A percentile compares a stretch with the other conserved stretches of the same genome.
These are phyloP conservation scores for Phytophthora pini DNA, from an alignment of 352 stramenopile species.

Conservation along the genomic window DNA sequence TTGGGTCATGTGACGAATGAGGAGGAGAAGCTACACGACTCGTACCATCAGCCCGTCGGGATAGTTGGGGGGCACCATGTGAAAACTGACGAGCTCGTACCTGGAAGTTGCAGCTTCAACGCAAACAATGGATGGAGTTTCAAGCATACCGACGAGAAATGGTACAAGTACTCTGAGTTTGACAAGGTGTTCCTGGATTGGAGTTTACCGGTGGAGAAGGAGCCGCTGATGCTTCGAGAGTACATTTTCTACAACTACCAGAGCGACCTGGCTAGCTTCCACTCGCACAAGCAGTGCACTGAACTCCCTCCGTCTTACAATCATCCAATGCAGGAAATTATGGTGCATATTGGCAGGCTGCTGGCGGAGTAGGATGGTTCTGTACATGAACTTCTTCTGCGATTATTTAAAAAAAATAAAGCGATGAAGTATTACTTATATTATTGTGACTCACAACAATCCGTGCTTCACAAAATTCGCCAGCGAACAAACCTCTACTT, in stretches of 20 bases:
- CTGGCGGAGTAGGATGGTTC: too few species aligned
- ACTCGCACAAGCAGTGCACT: too few species aligned
- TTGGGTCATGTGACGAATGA: not conserved
- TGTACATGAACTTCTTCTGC: too few species aligned
- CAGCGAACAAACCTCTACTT: too few species aligned
- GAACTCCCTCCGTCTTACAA: too few species aligned
- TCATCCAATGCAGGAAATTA: too few species aligned
- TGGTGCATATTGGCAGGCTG: too few species aligned
- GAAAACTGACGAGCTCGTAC: not conserved
- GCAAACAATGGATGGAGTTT: not conserved
- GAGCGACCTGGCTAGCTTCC: not conserved
- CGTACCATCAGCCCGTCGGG: not conserved
- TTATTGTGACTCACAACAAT: too few species aligned
- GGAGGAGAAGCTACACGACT: not conserved
- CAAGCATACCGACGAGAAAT: not conserved
- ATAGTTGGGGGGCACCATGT: not conserved
- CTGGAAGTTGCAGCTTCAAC: not conserved
- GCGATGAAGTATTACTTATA: too few species aligned
- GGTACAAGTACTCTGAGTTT: not conserved
- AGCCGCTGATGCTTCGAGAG: not conserved
- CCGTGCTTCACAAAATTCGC: too few species aligned
- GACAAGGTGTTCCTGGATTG: not conserved
- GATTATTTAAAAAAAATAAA: too few species aligned
- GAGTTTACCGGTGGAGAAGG: not conserved
- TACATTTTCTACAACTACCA: constrained; percentile 1